phyloP scores from a whole-genome alignment of 192 early-diverging fungal genomes.

The Backusella liffmaniae region DNA sequence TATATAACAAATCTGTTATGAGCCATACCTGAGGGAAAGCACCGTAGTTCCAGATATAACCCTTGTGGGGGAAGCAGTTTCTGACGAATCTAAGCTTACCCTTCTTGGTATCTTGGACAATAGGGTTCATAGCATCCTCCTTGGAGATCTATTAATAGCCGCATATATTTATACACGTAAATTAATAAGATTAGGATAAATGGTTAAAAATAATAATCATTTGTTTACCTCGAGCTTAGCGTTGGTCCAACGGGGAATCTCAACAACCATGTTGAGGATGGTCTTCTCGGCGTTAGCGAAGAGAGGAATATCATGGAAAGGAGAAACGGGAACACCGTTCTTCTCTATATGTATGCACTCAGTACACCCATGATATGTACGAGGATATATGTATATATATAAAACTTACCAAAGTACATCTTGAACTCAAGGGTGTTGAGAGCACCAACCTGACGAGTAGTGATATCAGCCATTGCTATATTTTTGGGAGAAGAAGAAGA shows the following conservation, averaged over 20 bases:
- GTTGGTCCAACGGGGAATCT: constrained; percentile 98
- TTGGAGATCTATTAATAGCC: constrained; percentile 73
- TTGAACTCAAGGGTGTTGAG: constrained; percentile 89
- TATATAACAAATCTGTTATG: background rate
- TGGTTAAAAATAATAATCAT: background rate
- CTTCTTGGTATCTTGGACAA: constrained; percentile 99
- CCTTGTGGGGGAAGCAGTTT: constrained; percentile 99
- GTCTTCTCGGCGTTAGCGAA: constrained; percentile 90
- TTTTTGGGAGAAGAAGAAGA: background rate
- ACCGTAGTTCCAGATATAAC: constrained; percentile 99
- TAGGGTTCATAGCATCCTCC: constrained; percentile 96
- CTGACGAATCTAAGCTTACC: constrained; percentile 97
- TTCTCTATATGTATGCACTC: constrained; percentile 50
- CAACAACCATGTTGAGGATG: constrained; percentile 97
- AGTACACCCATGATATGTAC: background rate
- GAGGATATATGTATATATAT: background rate
- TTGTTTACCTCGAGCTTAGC: constrained; percentile 88
- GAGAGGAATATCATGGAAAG: constrained; percentile 98
- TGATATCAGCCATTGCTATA: constrained; percentile 60
- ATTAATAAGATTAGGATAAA: background rate
- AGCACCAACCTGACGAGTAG: constrained; percentile 81
- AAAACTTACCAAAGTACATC: constrained; percentile 74
- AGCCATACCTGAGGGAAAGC: constrained; percentile 83
- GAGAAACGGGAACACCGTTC: constrained; percentile 83
- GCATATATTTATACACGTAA: background rate